A percentile compares a stretch with the other conserved stretches of the same genome.
Evolutionary conservation across 2,329 filamentous ascomycete genomes (phyloP).

Genomic region (Penicillium sp.): DNA sequence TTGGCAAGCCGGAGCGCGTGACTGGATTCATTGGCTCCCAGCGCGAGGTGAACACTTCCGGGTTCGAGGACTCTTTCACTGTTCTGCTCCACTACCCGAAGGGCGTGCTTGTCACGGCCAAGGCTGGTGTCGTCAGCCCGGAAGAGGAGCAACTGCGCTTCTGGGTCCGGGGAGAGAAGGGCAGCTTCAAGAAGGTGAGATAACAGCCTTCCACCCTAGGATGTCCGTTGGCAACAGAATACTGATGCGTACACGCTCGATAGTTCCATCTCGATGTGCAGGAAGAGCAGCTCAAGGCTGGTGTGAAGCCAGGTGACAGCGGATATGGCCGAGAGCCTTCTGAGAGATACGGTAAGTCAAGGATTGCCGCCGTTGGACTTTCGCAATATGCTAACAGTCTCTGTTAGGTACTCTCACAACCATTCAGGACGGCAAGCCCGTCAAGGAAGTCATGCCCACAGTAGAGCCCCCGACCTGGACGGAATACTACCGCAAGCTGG

Average conservation of each 20-base stretch:
- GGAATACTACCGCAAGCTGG: constrained; percentile 55
- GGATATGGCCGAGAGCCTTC: constrained; percentile 58
- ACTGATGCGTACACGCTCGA: too few species aligned
- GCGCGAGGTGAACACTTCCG: constrained; percentile 48
- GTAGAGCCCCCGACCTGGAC: constrained; percentile 58
- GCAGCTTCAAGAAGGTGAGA: constrained; percentile 62
- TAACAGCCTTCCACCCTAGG: too few species aligned
- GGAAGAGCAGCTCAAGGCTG: constrained; percentile 62
- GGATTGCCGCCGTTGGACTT: too few species aligned
- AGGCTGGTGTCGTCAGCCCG: constrained; percentile 59
- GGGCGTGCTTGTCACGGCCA: constrained; percentile 58
- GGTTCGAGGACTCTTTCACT: constrained; percentile 45
- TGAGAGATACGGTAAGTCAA: constrained; percentile 47
- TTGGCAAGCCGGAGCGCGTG: constrained; percentile 59
- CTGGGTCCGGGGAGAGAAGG: constrained; percentile 69
- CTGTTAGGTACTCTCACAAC: constrained; percentile 53
- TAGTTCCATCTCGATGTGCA: constrained; percentile 58
- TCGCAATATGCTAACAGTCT: too few species aligned
- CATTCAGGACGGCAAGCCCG: constrained; percentile 46
- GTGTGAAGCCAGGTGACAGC: constrained; percentile 52
- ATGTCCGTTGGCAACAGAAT: not conserved
- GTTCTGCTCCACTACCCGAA: constrained; percentile 58
- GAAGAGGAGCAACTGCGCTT: constrained; percentile 63
- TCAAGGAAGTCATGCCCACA: constrained; percentile 47
- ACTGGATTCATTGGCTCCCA: constrained; percentile 62